Percentiles rank a stretch among this genome's conserved stretches.
Conservation (phyloP, 148 eudicot genomes). For the Oxyria digyna region DNA sequence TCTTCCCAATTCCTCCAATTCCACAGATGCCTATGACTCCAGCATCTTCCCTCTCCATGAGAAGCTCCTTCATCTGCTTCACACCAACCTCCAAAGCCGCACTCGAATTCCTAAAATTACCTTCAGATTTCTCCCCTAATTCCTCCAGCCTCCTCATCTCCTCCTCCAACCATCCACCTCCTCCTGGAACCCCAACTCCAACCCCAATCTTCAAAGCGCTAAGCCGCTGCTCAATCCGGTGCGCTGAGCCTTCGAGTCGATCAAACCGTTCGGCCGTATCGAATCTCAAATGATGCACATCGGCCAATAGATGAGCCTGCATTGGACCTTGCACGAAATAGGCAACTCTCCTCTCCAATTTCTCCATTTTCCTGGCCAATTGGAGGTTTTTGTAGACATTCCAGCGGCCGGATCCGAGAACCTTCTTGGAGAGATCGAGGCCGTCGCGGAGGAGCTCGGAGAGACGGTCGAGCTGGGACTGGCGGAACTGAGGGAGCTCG, state of each 20-base stretch:
- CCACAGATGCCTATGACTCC: constrained; percentile 58
- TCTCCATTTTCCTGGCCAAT: constrained; percentile 69
- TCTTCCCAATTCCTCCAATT: constrained; percentile 88
- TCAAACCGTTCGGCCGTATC: constrained; percentile 56
- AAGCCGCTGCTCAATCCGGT: constrained; percentile 43
- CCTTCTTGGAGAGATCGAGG: constrained; percentile 40
- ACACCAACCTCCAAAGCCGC: constrained; percentile 52
- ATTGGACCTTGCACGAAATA: constrained; percentile 50
- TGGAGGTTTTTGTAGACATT: constrained; percentile 63
- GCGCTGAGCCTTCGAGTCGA: constrained; percentile 27
- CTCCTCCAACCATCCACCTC: constrained; percentile 37
- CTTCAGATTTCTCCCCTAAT: constrained; percentile 30
- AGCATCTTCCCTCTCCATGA: constrained; percentile 25
- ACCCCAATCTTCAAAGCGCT: constrained; percentile 46
- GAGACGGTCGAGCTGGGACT: constrained; percentile 53
- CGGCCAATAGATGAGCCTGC: constrained; percentile 80
- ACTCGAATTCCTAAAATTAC: constrained; percentile 31
- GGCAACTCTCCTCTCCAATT: constrained; percentile 40
- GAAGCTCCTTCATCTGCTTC: constrained; percentile 61
- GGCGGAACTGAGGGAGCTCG: constrained; percentile 54
- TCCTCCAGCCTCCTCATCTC: constrained; percentile 40
- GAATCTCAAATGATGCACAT: constrained; percentile 64
- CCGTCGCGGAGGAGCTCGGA: constrained; percentile 41
- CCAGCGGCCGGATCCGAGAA: constrained; percentile 47
- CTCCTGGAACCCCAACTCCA: constrained; percentile 16